phyloP scores from a whole-genome alignment of 768 basidiomycete genomes.

The Paxillus rubicundulus region DNA sequence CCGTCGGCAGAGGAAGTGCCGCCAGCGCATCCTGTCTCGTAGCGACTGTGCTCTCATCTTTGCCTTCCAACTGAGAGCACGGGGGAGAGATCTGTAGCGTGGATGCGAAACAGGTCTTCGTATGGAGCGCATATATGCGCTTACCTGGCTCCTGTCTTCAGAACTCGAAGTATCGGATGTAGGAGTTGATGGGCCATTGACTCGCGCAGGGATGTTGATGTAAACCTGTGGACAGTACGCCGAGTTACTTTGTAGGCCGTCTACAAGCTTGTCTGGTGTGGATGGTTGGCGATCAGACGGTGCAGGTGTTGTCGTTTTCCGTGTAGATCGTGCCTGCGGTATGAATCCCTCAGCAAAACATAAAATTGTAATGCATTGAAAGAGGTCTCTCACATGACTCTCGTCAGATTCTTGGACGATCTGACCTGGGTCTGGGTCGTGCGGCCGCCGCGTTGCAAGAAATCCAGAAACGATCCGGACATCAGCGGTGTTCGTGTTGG shows the following conservation, averaged over 20 bases:
- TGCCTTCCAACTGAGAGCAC: neutral
- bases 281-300: neutral
- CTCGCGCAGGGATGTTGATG: constrained; percentile 8
- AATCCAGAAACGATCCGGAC: neutral
- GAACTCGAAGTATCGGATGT: neutral
- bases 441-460: neutral
- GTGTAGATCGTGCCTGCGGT: neutral
- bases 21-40: constrained; percentile 57
- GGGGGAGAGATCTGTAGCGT: constrained; percentile 1
- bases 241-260: constrained; percentile 27
- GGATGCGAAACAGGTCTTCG: neutral
- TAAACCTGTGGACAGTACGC: constrained; percentile 20
- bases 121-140: constrained; percentile 15
- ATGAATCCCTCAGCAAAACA: neutral
- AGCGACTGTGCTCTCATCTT: constrained; percentile 43
- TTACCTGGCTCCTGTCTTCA: constrained; percentile 15
- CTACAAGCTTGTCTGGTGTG: constrained; percentile 22
- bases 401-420: neutral
- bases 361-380: neutral
- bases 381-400: constrained; percentile 3
- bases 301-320: neutral
- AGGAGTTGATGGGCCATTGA: constrained; percentile 1
- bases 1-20: constrained; percentile 58
- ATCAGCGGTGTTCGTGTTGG: constrained; percentile 11
- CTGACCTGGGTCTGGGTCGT: neutral